Percentiles rank a stretch among this genome's conserved stretches.
These are phyloP conservation scores for Monosporascus sp. DNA, from an alignment of 2,329 filamentous ascomycete genomes.

Conservation along the genomic window DNA sequence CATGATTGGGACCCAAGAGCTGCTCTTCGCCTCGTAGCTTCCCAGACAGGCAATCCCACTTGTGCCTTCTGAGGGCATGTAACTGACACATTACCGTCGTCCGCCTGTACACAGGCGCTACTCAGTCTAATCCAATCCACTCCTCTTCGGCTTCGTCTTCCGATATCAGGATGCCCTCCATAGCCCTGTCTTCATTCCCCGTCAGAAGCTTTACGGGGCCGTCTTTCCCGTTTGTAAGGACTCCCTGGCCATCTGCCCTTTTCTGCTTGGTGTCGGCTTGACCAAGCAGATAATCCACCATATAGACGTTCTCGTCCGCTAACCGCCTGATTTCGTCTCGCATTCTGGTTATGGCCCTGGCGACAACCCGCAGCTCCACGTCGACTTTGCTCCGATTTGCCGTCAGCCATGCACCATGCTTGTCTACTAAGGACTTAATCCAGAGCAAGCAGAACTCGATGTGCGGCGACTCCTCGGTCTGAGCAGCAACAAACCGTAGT, in stretches of 20 bases:
- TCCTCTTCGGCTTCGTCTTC: conserved; percentile 21
- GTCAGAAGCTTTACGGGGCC: conserved; percentile 18
- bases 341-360: conserved; percentile 74
- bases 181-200: conserved; percentile 8
- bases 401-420: conserved; percentile 80
- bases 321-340: conserved; percentile 75
- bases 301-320: conserved; percentile 84
- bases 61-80: background rate
- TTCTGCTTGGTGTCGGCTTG: conserved; percentile 33
- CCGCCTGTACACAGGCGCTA: background rate
- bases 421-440: conserved; percentile 77
- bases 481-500: conserved; percentile 79
- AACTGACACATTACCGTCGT: background rate
- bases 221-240: conserved; percentile 12
- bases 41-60: background rate
- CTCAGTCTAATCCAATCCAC: conserved; percentile 28
- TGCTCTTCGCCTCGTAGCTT: background rate
- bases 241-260: conserved; percentile 3
- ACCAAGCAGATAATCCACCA: conserved; percentile 72
- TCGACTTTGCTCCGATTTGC: conserved; percentile 75
- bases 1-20: too few relatives aligned
- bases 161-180: conserved; percentile 13
- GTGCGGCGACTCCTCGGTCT: conserved; percentile 86
- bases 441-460: conserved; percentile 92
- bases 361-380: conserved; percentile 76